Evolutionary conservation across 495 filamentous ascomycete genomes (phyloP).

Genomic region (Penicillium roqueforti): DNA sequence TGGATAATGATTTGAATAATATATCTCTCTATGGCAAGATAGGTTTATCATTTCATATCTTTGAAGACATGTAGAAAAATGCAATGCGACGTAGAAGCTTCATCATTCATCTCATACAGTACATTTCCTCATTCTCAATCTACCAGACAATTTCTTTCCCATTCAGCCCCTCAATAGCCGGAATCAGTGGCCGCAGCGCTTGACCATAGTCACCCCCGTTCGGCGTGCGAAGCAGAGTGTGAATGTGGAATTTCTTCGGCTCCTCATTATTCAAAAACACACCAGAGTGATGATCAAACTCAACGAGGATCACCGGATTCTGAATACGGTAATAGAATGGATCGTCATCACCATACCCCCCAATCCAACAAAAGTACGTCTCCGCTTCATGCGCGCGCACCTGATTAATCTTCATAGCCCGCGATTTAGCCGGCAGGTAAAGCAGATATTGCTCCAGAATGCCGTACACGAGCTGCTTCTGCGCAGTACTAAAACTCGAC

Average conservation of each 20-base stretch:
- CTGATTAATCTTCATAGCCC: slow-evolving; percentile 48
- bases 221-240: slow-evolving; percentile 64
- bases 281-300: slow-evolving; percentile 78
- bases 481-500: slow-evolving; percentile 36
- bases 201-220: slow-evolving; percentile 73
- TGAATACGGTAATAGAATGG: slow-evolving; percentile 75
- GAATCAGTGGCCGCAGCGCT: slow-evolving; percentile 44
- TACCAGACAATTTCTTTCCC: slow-evolving; percentile 45
- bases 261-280: slow-evolving; percentile 70
- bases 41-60: slow-evolving; percentile 11
- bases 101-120: slow-evolving; percentile 17
- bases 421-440: slow-evolving; percentile 54
- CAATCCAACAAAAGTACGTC: slow-evolving; percentile 77
- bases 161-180: slow-evolving; percentile 34
- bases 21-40: not conserved
- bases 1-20: not conserved
- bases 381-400: slow-evolving; percentile 52
- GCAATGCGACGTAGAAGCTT: not conserved
- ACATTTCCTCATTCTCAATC: slow-evolving; percentile 14
- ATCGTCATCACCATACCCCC: slow-evolving; percentile 58
- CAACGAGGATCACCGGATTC: slow-evolving; percentile 64
- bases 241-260: slow-evolving; percentile 73
- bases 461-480: slow-evolving; percentile 50
- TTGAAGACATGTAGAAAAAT: not conserved
- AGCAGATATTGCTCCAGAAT: slow-evolving; percentile 59